Evolutionary conservation across 2,329 filamentous ascomycete species (phyloP), one percentile per base, ranked within the genome.

Genomic region (Tolypocladium endophyticum): DNA sequence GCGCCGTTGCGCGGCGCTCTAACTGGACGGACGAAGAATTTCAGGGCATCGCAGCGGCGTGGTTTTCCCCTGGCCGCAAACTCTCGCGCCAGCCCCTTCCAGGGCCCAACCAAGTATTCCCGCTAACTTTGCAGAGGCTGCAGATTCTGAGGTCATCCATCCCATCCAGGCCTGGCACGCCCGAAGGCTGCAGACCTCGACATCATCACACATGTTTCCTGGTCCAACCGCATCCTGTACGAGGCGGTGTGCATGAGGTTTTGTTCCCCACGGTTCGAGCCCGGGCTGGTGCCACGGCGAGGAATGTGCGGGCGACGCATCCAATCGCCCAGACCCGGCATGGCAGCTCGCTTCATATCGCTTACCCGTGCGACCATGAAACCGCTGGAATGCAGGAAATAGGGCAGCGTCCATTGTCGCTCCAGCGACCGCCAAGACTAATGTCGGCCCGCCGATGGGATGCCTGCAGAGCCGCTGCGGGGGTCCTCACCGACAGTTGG

Each of bases 21-120:
- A 8, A 43, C 55, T 56, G 55, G 55, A 38, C 45, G n/a, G n/a
- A 36, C 38, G 25, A 16, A 53, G 28, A 12, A 53, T 33, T 30
- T 53, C 50, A 53, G 50, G 50, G 50, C 50, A n/a, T 28, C 28
- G 20, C 18, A 25, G 47, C 47, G 16, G 16, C 47, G 28, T 43
- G 36, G 47, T 33, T 23, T n/a, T 35, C 50, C 58, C 58, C 58
- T 59, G 58, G 55, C 38, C 55, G 55, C 38, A 45, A 56, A 56
- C 55, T 56, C 55, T 56, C 36, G 5, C 55, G 55, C 55, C 55
- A 56, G 55, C 55, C 30, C 45, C 45, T 6, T 47, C 12, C 45
- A 28, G 8, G 53, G 38, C 53, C 53, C 20, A 43, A 43, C 14
- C 38, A 39, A 8, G 39, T 4, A 43, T n/a, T n/a, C 39, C 39